These are phyloP conservation scores for Hysterangium stoloniferum DNA, from an alignment of 768 basidiomycete species.

Conservation along the genomic window DNA sequence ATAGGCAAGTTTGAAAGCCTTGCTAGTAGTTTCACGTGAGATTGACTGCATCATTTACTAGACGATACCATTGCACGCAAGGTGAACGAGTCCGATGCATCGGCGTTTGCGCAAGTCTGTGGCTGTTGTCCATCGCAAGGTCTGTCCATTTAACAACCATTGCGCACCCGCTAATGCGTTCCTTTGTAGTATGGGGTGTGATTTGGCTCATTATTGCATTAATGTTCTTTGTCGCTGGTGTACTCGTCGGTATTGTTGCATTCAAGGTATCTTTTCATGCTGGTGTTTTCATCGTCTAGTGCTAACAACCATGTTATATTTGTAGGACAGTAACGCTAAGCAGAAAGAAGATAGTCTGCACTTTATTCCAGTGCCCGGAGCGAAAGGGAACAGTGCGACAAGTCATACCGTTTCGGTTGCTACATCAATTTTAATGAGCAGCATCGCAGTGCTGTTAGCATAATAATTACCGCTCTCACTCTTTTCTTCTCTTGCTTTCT, in stretches of 20 bases:
- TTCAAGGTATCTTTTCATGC: slow-evolving; percentile 60
- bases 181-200: slow-evolving; percentile 74
- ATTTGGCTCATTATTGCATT: slow-evolving; percentile 77
- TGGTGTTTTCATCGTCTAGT: no score
- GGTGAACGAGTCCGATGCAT: slow-evolving; percentile 82
- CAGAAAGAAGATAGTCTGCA: slow-evolving; percentile 44
- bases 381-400: slow-evolving; percentile 16
- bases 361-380: slow-evolving; percentile 57
- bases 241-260: slow-evolving; percentile 69
- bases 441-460: neutral
- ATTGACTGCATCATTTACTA: slow-evolving; percentile 19
- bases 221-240: slow-evolving; percentile 63
- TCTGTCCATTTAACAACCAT: slow-evolving; percentile 19
- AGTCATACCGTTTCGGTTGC: neutral
- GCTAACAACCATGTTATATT: no score
- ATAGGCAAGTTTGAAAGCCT: slow-evolving; percentile 42
- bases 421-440: neutral
- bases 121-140: slow-evolving; percentile 83
- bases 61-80: slow-evolving; percentile 82
- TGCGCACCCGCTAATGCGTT: slow-evolving; percentile 1
- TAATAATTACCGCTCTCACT: neutral
- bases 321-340: slow-evolving; percentile 57
- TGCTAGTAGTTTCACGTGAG: neutral
- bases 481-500: neutral
- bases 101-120: slow-evolving; percentile 75